A percentile compares a stretch with the other conserved stretches of the same genome.
These are phyloP conservation scores for Scenedesmus sp. DNA, from an alignment of 163 green algal genomes.

Conservation along the genomic window DNA sequence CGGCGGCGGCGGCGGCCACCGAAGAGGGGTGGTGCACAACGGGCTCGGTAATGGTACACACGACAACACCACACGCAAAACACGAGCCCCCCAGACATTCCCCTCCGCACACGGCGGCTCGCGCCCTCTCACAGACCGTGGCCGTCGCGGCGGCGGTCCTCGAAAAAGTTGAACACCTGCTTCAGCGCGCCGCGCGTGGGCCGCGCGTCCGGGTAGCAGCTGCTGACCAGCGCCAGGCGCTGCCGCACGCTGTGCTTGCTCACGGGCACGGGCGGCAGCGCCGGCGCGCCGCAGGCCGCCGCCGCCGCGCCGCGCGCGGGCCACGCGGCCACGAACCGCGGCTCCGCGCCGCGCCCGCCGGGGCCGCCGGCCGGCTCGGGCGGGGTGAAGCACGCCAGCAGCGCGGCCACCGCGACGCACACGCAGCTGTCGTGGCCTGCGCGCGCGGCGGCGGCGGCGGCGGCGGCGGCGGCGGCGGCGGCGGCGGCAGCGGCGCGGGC, in stretches of 20 bases:
- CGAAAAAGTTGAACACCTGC: constrained; percentile 84
- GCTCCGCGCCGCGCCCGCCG: constrained; percentile 4
- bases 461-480: neutral
- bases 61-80: too few relatives aligned
- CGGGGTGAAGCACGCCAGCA: constrained; percentile 69
- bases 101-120: too few relatives aligned
- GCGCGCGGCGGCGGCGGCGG: neutral
- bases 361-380: neutral
- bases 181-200: constrained; percentile 74
- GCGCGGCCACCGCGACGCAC: constrained; percentile 67
- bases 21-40: too few relatives aligned
- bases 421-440: constrained; percentile 53
- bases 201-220: constrained; percentile 62
- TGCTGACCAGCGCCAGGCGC: constrained; percentile 67
- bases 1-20: too few relatives aligned
- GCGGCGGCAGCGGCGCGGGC: neutral
- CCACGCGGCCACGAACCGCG: constrained; percentile 21
- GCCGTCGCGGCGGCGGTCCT: constrained; percentile 17
- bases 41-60: too few relatives aligned
- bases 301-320: neutral
- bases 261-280: neutral
- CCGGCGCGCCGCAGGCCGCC: neutral
- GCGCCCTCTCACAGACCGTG: too few relatives aligned
- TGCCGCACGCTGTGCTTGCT: constrained; percentile 73
- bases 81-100: too few relatives aligned